These are phyloP conservation scores for Podospora bellae-mahoneyi DNA, from an alignment of 495 filamentous ascomycete genomes.

Conservation along the genomic window DNA sequence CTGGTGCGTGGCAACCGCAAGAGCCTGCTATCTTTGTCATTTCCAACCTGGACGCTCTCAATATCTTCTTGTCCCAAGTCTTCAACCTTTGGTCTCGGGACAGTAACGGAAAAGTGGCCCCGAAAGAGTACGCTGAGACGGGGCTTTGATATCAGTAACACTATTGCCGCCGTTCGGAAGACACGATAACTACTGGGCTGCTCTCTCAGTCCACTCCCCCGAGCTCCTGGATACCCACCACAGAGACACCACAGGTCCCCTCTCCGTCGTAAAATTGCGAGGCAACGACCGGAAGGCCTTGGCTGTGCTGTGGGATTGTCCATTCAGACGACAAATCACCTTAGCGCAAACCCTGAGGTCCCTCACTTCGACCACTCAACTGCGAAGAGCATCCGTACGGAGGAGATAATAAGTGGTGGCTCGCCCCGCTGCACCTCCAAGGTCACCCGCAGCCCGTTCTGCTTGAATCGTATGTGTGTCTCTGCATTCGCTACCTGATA, in stretches of 20 bases:
- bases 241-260: constrained; percentile 13
- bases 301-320: constrained; percentile 22
- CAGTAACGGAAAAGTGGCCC: constrained; percentile 5
- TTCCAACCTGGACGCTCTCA: constrained; percentile 12
- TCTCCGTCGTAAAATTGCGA: constrained; percentile 18
- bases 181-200: constrained; percentile 11
- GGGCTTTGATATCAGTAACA: constrained; percentile 8
- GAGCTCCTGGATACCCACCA: constrained; percentile 13
- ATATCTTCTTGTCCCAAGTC: background rate
- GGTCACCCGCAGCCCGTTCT: constrained; percentile 32
- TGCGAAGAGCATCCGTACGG: constrained; percentile 34
- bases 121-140: constrained; percentile 1
- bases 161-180: constrained; percentile 7
- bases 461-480: constrained; percentile 29
- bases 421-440: constrained; percentile 35
- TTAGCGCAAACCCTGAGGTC: constrained; percentile 25
- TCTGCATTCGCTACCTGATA: constrained; percentile 28
- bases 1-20: constrained; percentile 20
- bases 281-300: constrained; percentile 21
- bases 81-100: background rate
- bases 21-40: constrained; percentile 10
- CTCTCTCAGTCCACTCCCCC: constrained; percentile 33
- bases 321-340: constrained; percentile 30
- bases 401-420: constrained; percentile 37
- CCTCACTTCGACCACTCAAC: constrained; percentile 39